Evolutionary conservation across 116 monocot genomes (phyloP), one percentile per base, ranked within the genome.

Genomic region (Cymodocea nodosa): DNA sequence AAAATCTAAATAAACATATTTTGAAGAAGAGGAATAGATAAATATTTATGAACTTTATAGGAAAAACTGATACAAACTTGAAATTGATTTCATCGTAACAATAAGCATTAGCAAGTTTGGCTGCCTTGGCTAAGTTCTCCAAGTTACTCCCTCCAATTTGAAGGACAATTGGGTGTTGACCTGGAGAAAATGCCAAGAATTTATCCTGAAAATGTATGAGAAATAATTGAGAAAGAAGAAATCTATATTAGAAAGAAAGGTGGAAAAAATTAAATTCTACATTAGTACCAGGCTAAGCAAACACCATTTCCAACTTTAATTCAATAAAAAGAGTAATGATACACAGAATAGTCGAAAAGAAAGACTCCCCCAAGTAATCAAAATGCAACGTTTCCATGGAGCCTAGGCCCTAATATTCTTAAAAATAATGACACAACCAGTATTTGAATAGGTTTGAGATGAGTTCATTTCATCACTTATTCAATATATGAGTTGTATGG

Each of bases 131-230:
- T 49, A 97, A 70, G 73, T 86, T 97, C 51, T 86, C 78, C 71
- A 97, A 69, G 73, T 97, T 97, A 70, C 97, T 91, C 35, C 97
- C 97, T 68, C 97, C 97, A 76, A 97, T 86, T 82, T 97, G 97
- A 39, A 97, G 83, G 35, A 91, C 88, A 71, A 97, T 86, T 1
- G 97, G 97, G 67, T 97, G 97, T 56, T 97, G 97, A 54, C 83
- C 85, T 22, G 74, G 68, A 70, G 88, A 71, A 73, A 88, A 97
- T 70, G 81, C 83, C 69, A 97, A 85, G 68, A 97, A 97, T 52
- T 85, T 85, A 63, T 91, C 91, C 97, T 97, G 82, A 63, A 84
- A 68, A 60, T 44, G 25, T 11, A 44, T 1, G 44, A 51, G 40
- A 55, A 18, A 24, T 56, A 56, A 20, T 56, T 56, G 56, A 56